A percentile compares a stretch with the other conserved stretches of the same genome.
These are phyloP conservation scores for Phycomyces nitens DNA, from an alignment of 192 early-diverging fungal genomes.

Conservation along the genomic window DNA sequence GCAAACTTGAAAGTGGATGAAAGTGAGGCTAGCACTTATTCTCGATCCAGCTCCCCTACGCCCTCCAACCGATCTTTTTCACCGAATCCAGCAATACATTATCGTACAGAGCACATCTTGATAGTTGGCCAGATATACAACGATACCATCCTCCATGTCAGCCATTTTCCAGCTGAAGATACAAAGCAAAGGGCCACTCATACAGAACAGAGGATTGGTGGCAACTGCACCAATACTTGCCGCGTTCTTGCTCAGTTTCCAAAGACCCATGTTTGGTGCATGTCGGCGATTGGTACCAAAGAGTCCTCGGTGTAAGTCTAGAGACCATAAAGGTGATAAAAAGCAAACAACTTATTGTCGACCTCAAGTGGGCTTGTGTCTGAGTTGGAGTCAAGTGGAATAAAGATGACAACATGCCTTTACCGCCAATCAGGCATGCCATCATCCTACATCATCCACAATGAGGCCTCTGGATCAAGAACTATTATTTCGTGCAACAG, in stretches of 20 bases:
- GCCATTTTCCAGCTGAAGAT: constrained; percentile 57
- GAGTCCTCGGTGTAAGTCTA: constrained; percentile 43
- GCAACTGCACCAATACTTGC: constrained; percentile 59
- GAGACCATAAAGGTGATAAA: not conserved
- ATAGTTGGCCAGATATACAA: constrained; percentile 56
- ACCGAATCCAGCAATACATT: not conserved
- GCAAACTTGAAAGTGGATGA: too few relatives aligned
- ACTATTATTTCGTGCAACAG: constrained; percentile 64
- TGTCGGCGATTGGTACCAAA: constrained; percentile 49
- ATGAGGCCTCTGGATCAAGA: constrained; percentile 43
- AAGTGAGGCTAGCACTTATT: not conserved
- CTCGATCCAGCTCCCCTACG: not conserved
- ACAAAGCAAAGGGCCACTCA: constrained; percentile 51
- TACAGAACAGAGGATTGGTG: constrained; percentile 63
- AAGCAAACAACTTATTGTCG: too few relatives aligned
- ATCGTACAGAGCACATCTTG: constrained; percentile 23
- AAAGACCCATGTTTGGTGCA: constrained; percentile 35
- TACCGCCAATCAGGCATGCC: constrained; percentile 26
- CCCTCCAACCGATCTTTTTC: not conserved
- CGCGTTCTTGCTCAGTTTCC: constrained; percentile 54
- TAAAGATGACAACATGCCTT: constrained; percentile 47
- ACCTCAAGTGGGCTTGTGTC: not conserved
- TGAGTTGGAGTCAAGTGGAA: constrained; percentile 35
- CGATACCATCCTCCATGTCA: constrained; percentile 62
- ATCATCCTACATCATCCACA: constrained; percentile 57